Evolutionary conservation across 352 stramenopile genomes (phyloP).

Genomic region (Phytophthora crassamura): DNA sequence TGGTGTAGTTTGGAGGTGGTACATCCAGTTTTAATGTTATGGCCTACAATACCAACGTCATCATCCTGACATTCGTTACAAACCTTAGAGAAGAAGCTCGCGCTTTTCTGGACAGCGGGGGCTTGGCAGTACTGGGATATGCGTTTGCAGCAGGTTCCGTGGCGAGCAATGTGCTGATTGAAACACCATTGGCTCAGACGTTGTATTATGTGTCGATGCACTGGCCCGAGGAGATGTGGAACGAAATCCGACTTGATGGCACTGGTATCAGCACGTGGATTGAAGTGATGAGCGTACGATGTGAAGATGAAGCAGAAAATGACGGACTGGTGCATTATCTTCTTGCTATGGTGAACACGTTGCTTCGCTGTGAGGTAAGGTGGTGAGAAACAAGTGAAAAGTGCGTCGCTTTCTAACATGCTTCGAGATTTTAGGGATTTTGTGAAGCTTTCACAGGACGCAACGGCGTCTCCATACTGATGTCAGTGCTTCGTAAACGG

Average conservation of each 20-base stretch:
- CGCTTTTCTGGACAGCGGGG: slow-evolving; percentile 16
- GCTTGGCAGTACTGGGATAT: slow-evolving; percentile 18
- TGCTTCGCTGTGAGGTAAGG: slow-evolving; percentile 26
- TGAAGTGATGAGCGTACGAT: slow-evolving; percentile 14
- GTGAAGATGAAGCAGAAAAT: slow-evolving; percentile 15
- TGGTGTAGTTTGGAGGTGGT: slow-evolving; percentile 38
- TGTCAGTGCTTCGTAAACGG: slow-evolving; percentile 15
- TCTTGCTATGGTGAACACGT: slow-evolving; percentile 17
- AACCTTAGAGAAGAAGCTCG: slow-evolving; percentile 21
- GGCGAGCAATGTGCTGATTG: slow-evolving; percentile 5
- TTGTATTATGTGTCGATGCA: slow-evolving; percentile 29
- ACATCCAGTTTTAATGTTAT: neutral
- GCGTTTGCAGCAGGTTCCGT: slow-evolving; percentile 3
- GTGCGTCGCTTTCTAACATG: neutral
- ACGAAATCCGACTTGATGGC: slow-evolving; percentile 15
- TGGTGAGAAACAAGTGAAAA: neutral
- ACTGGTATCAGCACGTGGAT: slow-evolving; percentile 19
- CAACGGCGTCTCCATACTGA: slow-evolving; percentile 8
- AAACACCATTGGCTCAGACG: slow-evolving; percentile 20
- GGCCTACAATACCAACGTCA: neutral
- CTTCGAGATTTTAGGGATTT: slow-evolving; percentile 8
- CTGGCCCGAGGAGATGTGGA: slow-evolving; percentile 30
- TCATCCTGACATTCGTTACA: neutral
- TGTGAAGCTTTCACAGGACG: slow-evolving; percentile 9
- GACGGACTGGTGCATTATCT: slow-evolving; percentile 27